Conservation (phyloP, 345 rosid species). For the Eutrema yunnanense region DNA sequence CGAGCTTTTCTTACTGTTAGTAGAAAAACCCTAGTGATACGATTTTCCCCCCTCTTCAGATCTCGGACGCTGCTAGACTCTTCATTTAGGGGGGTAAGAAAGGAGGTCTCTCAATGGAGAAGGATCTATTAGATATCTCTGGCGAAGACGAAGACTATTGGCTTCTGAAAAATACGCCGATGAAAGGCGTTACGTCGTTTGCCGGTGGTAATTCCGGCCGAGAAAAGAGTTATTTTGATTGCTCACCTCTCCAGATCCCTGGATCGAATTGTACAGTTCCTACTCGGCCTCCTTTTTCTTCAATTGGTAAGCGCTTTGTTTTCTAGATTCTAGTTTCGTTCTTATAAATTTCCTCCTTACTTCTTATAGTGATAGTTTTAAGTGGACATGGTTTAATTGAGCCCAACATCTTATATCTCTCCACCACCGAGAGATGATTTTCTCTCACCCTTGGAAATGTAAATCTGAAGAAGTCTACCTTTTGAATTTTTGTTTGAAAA, state of each 20-base stretch:
- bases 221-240: conserved; percentile 36
- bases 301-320: conserved; percentile 32
- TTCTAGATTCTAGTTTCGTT: not conserved
- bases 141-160: conserved; percentile 52
- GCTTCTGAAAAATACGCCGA: conserved; percentile 36
- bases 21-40: not conserved
- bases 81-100: not conserved
- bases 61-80: conserved; percentile 3
- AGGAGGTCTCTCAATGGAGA: conserved; percentile 39
- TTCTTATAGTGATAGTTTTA: not conserved
- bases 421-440: not conserved
- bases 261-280: conserved; percentile 29
- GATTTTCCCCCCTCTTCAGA: conserved; percentile 1
- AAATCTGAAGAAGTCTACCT: not conserved
- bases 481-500: not conserved
- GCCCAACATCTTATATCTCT: not conserved
- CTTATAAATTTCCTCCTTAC: not conserved
- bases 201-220: conserved; percentile 3
- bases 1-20: not conserved
- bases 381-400: not conserved
- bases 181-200: conserved; percentile 23
- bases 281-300: conserved; percentile 28
- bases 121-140: conserved; percentile 63
- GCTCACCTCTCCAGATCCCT: conserved; percentile 63
- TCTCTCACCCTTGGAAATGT: not conserved